phyloP scores from a whole-genome alignment of 2,329 filamentous ascomycete genomes.

The Colletotrichum abscissum region DNA sequence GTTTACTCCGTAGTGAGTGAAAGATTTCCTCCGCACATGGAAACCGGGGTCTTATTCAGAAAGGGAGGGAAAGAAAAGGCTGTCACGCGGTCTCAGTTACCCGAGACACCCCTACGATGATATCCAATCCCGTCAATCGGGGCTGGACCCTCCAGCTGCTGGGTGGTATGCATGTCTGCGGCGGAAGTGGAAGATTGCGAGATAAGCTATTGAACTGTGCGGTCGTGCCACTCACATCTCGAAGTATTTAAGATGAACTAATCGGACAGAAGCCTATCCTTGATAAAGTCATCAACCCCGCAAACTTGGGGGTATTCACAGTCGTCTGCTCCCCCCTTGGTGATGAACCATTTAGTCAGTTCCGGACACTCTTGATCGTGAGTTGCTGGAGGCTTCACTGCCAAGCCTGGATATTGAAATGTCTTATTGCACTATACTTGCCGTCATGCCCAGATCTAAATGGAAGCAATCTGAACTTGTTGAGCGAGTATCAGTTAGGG shows the following conservation, averaged over 20 bases:
- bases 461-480: not conserved
- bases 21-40: not conserved
- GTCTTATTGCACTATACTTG: not conserved
- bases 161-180: constrained; percentile 14
- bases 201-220: constrained; percentile 10
- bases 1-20: no score
- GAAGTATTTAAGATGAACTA: not conserved
- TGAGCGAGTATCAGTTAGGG: not conserved
- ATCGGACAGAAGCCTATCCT: not conserved
- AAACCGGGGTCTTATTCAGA: not conserved
- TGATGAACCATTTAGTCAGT: not conserved
- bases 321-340: not conserved
- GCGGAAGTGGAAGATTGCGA: constrained; percentile 7
- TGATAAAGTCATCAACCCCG: not conserved
- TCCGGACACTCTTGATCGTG: not conserved
- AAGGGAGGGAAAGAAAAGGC: not conserved
- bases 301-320: not conserved
- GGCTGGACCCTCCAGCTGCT: not conserved
- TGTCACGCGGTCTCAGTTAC: constrained; percentile 29
- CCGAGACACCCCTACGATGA: constrained; percentile 15
- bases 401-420: not conserved
- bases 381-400: not conserved
- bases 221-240: not conserved
- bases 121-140: constrained; percentile 12
- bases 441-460: not conserved